phyloP scores from a whole-genome alignment of 768 basidiomycete genomes.

The Trametes cinnabarina region DNA sequence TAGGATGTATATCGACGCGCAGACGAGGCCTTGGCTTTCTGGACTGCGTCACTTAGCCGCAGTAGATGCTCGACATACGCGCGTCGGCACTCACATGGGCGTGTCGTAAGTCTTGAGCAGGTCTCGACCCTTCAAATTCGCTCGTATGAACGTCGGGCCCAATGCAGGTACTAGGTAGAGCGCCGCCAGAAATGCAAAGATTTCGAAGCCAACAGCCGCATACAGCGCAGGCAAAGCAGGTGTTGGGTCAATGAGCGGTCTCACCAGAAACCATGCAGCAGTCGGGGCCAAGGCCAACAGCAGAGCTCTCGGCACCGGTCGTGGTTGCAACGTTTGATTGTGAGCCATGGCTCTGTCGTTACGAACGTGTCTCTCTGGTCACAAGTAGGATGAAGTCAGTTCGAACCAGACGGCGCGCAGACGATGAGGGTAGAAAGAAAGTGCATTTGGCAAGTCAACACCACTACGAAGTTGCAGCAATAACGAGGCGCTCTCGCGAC shows the following conservation, averaged over 20 bases:
- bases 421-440: background rate
- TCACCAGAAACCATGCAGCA: constrained; percentile 68
- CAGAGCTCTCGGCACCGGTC: constrained; percentile 34
- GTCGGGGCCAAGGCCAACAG: constrained; percentile 63
- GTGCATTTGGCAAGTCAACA: background rate
- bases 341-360: constrained; percentile 2
- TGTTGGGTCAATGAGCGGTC: constrained; percentile 67
- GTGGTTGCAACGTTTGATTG: constrained; percentile 13
- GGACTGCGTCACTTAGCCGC: constrained; percentile 51
- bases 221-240: constrained; percentile 73
- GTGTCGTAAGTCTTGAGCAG: constrained; percentile 77
- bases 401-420: background rate
- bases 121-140: constrained; percentile 83
- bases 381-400: background rate
- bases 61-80: too few relatives aligned
- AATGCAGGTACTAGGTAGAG: constrained; percentile 81
- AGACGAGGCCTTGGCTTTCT: constrained; percentile 90
- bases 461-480: background rate
- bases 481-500: background rate
- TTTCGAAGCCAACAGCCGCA: constrained; percentile 77
- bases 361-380: too few relatives aligned
- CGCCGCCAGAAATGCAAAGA: constrained; percentile 77
- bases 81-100: constrained; percentile 52
- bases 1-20: constrained; percentile 85
- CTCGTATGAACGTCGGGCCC: constrained; percentile 74